Conservation (phyloP, 2,329 filamentous ascomycete species). For the Phyllosticta citriasiana region DNA sequence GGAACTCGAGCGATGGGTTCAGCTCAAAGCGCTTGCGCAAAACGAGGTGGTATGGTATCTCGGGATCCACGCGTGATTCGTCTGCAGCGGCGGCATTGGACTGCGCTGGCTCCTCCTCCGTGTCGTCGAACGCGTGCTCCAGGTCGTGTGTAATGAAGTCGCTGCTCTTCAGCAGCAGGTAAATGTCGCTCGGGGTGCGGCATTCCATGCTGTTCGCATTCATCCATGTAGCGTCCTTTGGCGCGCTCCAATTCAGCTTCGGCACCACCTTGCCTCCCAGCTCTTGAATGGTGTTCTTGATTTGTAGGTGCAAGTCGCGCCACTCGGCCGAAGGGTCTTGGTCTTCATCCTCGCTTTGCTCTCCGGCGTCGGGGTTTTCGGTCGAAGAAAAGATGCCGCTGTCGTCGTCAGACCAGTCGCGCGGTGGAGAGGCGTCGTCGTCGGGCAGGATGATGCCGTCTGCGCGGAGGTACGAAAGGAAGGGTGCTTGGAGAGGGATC, state of each 20-base stretch:
- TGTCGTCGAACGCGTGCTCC: slow-evolving; percentile 83
- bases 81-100: neutral
- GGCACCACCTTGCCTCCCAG: slow-evolving; percentile 80
- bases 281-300: slow-evolving; percentile 67
- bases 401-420: slow-evolving; percentile 38
- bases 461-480: slow-evolving; percentile 78
- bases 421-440: slow-evolving; percentile 41
- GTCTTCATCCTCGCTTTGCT: slow-evolving; percentile 52
- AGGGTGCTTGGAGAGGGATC: slow-evolving; percentile 63
- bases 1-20: slow-evolving; percentile 86
- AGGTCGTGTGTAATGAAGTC: slow-evolving; percentile 93
- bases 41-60: slow-evolving; percentile 68
- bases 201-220: slow-evolving; percentile 84
- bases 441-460: slow-evolving; percentile 86
- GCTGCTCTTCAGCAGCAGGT: slow-evolving; percentile 85
- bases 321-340: slow-evolving; percentile 54
- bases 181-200: slow-evolving; percentile 78
- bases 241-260: slow-evolving; percentile 95
- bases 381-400: slow-evolving; percentile 41
- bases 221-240: slow-evolving; percentile 95
- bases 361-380: slow-evolving; percentile 37
- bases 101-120: slow-evolving; percentile 28
- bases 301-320: slow-evolving; percentile 63
- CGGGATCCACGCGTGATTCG: slow-evolving; percentile 11
- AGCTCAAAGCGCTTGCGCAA: slow-evolving; percentile 80